phyloP scores from a whole-genome alignment of 495 filamentous ascomycete genomes.

The Trichoderma orchidacearum region DNA sequence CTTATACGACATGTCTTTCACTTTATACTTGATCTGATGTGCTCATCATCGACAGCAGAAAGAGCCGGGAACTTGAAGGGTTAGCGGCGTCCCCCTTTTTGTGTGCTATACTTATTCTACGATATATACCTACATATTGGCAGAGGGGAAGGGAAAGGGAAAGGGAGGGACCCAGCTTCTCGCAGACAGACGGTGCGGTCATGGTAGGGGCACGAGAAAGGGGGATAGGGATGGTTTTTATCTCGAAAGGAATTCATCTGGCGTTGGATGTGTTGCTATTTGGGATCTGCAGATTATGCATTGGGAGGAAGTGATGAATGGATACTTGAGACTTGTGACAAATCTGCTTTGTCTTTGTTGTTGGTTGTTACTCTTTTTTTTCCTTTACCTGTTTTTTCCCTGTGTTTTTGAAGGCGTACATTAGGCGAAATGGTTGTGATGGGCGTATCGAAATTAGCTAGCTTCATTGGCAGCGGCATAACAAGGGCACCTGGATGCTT shows the following conservation, averaged over 20 bases:
- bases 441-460: neutral
- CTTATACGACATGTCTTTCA: neutral
- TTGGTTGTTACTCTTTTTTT: neutral
- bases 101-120: neutral
- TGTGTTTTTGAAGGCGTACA: neutral
- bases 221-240: neutral
- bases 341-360: neutral
- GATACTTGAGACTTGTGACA: neutral
- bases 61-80: neutral
- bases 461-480: neutral
- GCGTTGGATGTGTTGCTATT: neutral
- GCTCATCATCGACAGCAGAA: neutral
- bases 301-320: neutral
- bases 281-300: neutral
- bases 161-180: neutral
- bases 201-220: neutral
- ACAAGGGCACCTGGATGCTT: neutral
- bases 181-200: neutral
- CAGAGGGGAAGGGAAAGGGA: neutral
- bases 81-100: neutral
- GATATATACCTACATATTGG: neutral
- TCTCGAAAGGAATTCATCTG: neutral
- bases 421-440: neutral
- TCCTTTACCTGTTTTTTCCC: neutral
- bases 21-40: neutral